These are phyloP conservation scores for Chlamydomonas applanata DNA, from an alignment of 139 green algal genomes.

Conservation along the genomic window DNA sequence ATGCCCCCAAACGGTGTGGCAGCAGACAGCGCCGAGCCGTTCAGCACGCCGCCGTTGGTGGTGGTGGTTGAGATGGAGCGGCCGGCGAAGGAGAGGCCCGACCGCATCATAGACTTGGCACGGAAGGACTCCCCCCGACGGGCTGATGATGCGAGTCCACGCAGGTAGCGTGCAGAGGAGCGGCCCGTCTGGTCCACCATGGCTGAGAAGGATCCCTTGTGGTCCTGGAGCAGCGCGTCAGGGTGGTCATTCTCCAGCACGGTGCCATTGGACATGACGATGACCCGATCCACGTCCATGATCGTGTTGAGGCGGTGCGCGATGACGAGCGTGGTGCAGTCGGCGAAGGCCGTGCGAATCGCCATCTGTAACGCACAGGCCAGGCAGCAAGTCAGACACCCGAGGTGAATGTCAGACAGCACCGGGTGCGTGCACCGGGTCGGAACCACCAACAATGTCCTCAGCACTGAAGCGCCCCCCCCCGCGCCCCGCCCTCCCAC, in stretches of 20 bases:
- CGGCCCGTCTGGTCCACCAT: constrained; percentile 52
- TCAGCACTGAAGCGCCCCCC: too few relatives aligned
- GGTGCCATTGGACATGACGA: constrained; percentile 47
- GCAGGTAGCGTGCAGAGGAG: constrained; percentile 27
- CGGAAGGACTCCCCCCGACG: not conserved
- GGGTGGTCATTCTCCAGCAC: constrained; percentile 46
- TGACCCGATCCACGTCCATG: constrained; percentile 56
- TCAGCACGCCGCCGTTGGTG: too few relatives aligned
- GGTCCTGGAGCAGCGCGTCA: constrained; percentile 31
- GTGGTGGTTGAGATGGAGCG: too few relatives aligned
- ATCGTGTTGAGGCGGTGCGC: constrained; percentile 82
- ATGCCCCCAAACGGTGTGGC: too few relatives aligned
- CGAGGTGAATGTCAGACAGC: too few relatives aligned
- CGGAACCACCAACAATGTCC: too few relatives aligned
- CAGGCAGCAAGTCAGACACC: too few relatives aligned
- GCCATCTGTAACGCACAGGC: constrained; percentile 56
- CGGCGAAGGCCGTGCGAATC: constrained; percentile 78
- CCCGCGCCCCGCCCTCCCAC: too few relatives aligned
- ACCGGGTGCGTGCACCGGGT: too few relatives aligned
- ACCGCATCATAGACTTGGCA: not conserved
- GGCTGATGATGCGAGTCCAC: not conserved
- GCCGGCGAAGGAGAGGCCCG: too few relatives aligned
- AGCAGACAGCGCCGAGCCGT: too few relatives aligned
- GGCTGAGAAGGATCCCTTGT: constrained; percentile 34
- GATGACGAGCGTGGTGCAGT: constrained; percentile 87